Evolutionary conservation across 202 grass and related monocot genomes (phyloP).

Genomic region (Bolboschoenoplectus hybrid): DNA sequence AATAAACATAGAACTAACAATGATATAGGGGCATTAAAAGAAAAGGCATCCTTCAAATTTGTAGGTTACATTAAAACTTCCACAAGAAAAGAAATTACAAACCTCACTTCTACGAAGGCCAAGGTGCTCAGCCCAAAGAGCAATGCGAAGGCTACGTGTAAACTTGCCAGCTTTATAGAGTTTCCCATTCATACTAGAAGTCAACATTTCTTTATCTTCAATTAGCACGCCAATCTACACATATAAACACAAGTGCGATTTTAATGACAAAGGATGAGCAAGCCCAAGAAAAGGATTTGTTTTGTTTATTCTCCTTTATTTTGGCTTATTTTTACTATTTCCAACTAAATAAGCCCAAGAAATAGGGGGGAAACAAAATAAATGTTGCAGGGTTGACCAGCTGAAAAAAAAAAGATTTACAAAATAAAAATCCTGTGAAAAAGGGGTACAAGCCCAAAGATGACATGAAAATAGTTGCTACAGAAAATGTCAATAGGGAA

Average conservation of each 20-base stretch:
- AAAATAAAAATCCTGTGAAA: neutral
- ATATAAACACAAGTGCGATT: constrained; percentile 12
- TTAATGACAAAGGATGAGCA: constrained; percentile 1
- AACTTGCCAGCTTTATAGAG: constrained; percentile 96
- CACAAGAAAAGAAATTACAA: constrained; percentile 37
- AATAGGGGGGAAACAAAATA: neutral
- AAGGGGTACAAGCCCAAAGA: neutral
- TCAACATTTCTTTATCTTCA: constrained; percentile 95
- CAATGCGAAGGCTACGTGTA: constrained; percentile 74
- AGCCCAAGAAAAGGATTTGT: neutral
- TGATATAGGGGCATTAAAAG: constrained; percentile 6
- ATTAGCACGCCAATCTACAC: constrained; percentile 90
- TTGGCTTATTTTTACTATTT: neutral
- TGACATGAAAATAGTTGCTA: too few species aligned
- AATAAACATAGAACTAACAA: constrained; percentile 7
- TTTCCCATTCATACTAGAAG: constrained; percentile 92
- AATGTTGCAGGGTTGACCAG: neutral
- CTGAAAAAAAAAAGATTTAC: neutral
- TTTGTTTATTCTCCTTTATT: constrained; percentile 10
- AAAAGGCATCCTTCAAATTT: neutral
- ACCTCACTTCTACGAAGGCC: constrained; percentile 87
- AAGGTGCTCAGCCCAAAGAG: constrained; percentile 90
- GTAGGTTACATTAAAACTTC: neutral
- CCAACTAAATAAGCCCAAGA: neutral
- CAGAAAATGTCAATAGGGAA: neutral